Conservation (phyloP, 2,329 filamentous ascomycete genomes). For the Erysiphe pisi region DNA sequence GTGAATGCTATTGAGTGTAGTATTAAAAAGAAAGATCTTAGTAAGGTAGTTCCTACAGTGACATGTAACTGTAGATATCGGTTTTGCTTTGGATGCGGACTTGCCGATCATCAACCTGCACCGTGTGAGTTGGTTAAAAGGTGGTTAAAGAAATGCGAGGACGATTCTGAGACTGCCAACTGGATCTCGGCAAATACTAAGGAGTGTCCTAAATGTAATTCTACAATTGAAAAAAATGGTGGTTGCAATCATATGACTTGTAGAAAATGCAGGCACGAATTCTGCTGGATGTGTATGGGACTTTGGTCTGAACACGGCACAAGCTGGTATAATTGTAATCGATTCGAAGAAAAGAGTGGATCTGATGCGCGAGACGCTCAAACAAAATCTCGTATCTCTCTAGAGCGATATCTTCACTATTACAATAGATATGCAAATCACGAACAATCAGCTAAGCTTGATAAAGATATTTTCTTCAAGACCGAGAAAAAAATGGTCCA, state of each 20-base stretch:
- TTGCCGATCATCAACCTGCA: constrained; percentile 83
- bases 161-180: constrained; percentile 96
- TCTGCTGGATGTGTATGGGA: constrained; percentile 99
- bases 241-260: constrained; percentile 99
- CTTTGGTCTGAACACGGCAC: constrained; percentile 97
- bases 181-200: constrained; percentile 99
- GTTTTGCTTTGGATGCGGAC: constrained; percentile 92
- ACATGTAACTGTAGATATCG: constrained; percentile 70
- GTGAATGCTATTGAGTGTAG: constrained; percentile 81
- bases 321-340: constrained; percentile 99
- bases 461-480: constrained; percentile 91
- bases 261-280: constrained; percentile 88
- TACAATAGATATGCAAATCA: constrained; percentile 99
- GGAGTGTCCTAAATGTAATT: constrained; percentile 90
- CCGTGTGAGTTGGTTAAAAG: constrained; percentile 84
- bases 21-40: constrained; percentile 77
- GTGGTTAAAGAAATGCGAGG: constrained; percentile 97
- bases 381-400: constrained; percentile 74
- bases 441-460: constrained; percentile 90
- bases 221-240: constrained; percentile 98
- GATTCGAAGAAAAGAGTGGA: constrained; percentile 93
- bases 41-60: constrained; percentile 79
- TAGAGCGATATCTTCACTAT: constrained; percentile 97
- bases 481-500: constrained; percentile 99
- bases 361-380: constrained; percentile 83